Conservation (phyloP, 2,329 filamentous ascomycete genomes). For the Fusarium sp. region DNA sequence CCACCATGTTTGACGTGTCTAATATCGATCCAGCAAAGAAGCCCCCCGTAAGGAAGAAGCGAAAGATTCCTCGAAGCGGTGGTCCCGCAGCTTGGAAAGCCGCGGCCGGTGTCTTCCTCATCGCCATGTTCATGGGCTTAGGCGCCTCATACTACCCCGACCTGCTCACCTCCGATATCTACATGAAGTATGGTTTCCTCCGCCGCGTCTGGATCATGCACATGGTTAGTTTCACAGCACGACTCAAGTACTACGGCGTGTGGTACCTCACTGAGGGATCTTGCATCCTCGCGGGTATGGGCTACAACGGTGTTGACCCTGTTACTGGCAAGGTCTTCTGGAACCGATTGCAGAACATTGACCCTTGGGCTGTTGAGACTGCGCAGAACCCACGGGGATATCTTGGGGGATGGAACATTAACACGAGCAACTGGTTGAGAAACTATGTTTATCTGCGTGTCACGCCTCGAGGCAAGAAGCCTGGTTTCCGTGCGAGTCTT, state of each 20-base stretch:
- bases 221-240: conserved; percentile 83
- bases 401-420: conserved; percentile 96
- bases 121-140: conserved; percentile 81
- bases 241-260: conserved; percentile 96
- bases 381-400: conserved; percentile 96
- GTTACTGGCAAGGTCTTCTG: conserved; percentile 87
- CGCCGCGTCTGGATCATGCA: conserved; percentile 84
- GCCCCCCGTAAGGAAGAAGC: conserved; percentile 87
- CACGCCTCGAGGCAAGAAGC: conserved; percentile 94
- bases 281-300: conserved; percentile 92
- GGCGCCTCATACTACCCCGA: conserved; percentile 74
- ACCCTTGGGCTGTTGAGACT: conserved; percentile 85
- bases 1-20: conserved; percentile 89
- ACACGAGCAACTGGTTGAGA: conserved; percentile 95
- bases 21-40: conserved; percentile 87
- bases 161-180: conserved; percentile 75
- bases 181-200: conserved; percentile 75
- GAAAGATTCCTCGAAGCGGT: conserved; percentile 91
- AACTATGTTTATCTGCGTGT: conserved; percentile 97
- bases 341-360: conserved; percentile 90
- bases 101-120: conserved; percentile 80
- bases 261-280: conserved; percentile 95
- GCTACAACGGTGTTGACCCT: conserved; percentile 92
- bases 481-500: conserved; percentile 93
- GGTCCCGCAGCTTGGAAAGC: conserved; percentile 86